These are phyloP conservation scores for Hibiscus syriacus DNA, from an alignment of 345 rosid genomes.

Conservation along the genomic window DNA sequence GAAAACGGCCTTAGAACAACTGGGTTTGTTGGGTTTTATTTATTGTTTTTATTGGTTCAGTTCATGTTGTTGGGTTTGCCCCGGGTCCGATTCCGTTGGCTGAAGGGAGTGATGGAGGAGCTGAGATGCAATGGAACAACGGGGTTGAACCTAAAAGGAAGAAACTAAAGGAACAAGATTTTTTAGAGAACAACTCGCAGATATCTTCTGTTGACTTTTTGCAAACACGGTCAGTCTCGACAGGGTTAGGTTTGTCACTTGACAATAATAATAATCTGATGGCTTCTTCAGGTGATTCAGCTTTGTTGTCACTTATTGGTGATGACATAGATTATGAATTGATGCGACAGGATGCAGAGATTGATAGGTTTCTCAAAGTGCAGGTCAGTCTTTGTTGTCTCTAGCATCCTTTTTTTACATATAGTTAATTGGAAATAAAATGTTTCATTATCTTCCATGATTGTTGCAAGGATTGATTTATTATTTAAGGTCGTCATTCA, in stretches of 20 bases:
- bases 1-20: too few species aligned
- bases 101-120: slow-evolving; percentile 45
- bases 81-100: slow-evolving; percentile 47
- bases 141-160: slow-evolving; percentile 51
- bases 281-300: slow-evolving; percentile 55
- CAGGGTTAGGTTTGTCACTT: too few species aligned
- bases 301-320: slow-evolving; percentile 48
- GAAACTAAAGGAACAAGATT: slow-evolving; percentile 61
- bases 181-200: slow-evolving; percentile 65
- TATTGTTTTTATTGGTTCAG: slow-evolving; percentile 26
- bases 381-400: slow-evolving; percentile 37
- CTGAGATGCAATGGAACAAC: slow-evolving; percentile 51
- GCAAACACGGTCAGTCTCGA: slow-evolving; percentile 61
- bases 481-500: too few species aligned
- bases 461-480: background rate
- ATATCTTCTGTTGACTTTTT: slow-evolving; percentile 66
- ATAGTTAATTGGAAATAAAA: background rate
- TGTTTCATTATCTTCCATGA: background rate
- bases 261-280: slow-evolving; percentile 40
- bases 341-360: slow-evolving; percentile 60
- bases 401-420: background rate
- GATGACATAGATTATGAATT: too few species aligned
- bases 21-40: too few species aligned
- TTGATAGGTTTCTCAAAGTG: slow-evolving; percentile 64
- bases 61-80: slow-evolving; percentile 72